phyloP scores from a whole-genome alignment of 257 asterid species.

The Solanum megistacrolobum region DNA sequence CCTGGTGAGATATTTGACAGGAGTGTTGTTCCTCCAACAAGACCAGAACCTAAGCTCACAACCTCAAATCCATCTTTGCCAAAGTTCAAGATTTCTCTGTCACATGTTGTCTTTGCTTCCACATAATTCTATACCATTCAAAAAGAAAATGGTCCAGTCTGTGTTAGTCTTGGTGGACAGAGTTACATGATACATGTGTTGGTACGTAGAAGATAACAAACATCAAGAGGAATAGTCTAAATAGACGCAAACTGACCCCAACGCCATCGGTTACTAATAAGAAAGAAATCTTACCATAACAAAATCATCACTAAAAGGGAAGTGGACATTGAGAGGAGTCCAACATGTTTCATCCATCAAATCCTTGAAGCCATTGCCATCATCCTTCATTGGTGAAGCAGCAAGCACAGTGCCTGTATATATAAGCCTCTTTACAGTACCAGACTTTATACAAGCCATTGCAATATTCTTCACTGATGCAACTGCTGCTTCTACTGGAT shows the following conservation, averaged over 20 bases:
- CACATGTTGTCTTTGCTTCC: slow-evolving; percentile 8
- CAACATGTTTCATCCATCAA: slow-evolving; percentile 35
- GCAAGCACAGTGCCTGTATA: slow-evolving; percentile 22
- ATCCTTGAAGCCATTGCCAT: slow-evolving; percentile 22
- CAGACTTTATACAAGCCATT: slow-evolving; percentile 17
- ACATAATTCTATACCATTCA: slow-evolving; percentile 6
- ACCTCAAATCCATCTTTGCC: slow-evolving; percentile 1
- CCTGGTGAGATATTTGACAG: background rate
- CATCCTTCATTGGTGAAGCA: slow-evolving; percentile 29
- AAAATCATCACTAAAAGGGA: background rate
- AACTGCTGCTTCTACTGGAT: slow-evolving; percentile 18
- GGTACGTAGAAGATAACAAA: background rate
- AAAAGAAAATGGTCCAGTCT: background rate
- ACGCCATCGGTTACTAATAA: background rate
- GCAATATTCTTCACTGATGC: slow-evolving; percentile 22
- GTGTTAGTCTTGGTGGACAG: background rate
- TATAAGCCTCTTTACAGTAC: slow-evolving; percentile 20
- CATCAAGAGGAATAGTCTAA: background rate
- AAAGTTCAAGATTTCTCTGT: slow-evolving; percentile 7
- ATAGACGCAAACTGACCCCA: background rate
- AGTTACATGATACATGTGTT: background rate
- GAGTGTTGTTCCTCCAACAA: slow-evolving; percentile 6
- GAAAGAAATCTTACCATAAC: background rate
- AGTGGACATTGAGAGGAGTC: slow-evolving; percentile 21
- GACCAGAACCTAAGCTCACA: slow-evolving; percentile 5